A percentile compares a stretch with the other conserved stretches of the same genome.
Conservation (phyloP, 805 yeast species). For the Isabelozyma gotoi region DNA sequence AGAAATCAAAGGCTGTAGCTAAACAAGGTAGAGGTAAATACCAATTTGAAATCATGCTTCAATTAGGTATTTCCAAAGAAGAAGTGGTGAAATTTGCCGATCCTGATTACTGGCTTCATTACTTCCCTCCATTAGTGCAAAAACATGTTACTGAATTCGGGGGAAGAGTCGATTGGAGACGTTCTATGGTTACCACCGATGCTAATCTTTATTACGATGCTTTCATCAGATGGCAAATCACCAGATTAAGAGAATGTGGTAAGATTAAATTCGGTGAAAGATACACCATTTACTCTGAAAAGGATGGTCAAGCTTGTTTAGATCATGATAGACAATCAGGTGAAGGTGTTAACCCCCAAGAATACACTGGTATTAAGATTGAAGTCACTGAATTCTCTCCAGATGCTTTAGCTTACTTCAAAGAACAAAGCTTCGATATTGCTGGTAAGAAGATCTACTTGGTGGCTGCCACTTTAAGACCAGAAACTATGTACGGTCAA, state of each 20-base stretch:
- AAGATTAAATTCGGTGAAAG: constrained; percentile 98
- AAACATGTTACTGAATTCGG: constrained; percentile 80
- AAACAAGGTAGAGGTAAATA: constrained; percentile 92
- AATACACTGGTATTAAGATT: constrained; percentile 91
- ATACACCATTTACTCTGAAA: constrained; percentile 94
- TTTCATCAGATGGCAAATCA: constrained; percentile 96
- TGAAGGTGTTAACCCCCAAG: constrained; percentile 96
- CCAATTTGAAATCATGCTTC: constrained; percentile 96
- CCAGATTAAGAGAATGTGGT: constrained; percentile 76
- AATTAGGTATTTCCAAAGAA: constrained; percentile 80
- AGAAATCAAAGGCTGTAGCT: constrained; percentile 90
- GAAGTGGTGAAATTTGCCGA: constrained; percentile 89
- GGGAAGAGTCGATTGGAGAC: constrained; percentile 97
- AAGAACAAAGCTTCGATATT: constrained; percentile 46
- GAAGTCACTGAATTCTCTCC: constrained; percentile 59
- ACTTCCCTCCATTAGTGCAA: constrained; percentile 89
- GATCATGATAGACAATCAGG: constrained; percentile 98
- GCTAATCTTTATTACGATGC: constrained; percentile 93
- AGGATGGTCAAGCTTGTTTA: constrained; percentile 99
- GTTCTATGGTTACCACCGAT: constrained; percentile 93
- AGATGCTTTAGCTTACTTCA: constrained; percentile 55
- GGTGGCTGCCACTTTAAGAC: constrained; percentile 96
- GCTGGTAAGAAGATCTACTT: constrained; percentile 67
- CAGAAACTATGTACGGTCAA: constrained; percentile 99
- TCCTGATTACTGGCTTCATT: constrained; percentile 84